Conservation (phyloP, 108 stramenopile species). For the Stephanodiscus triporus region DNA sequence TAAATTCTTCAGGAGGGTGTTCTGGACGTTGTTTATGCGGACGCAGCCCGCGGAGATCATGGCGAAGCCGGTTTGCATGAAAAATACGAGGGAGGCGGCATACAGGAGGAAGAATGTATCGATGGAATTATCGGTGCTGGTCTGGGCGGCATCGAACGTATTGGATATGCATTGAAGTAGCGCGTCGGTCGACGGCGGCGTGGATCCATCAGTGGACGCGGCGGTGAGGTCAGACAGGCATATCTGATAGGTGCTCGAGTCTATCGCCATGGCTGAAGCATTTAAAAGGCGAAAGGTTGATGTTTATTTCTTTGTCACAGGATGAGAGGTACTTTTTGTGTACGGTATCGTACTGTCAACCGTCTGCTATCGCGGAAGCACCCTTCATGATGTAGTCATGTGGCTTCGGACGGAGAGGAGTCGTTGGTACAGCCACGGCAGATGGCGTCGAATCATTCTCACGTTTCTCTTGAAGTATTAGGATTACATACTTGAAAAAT, state of each 20-base stretch:
- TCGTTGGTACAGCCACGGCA: no score
- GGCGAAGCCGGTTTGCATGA: slow-evolving; percentile 87
- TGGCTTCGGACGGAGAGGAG: no score
- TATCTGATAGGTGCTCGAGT: slow-evolving; percentile 6
- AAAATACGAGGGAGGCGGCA: slow-evolving; percentile 76
- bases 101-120: slow-evolving; percentile 70
- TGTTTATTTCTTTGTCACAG: no score
- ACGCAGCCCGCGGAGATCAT: slow-evolving; percentile 88
- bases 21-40: slow-evolving; percentile 85
- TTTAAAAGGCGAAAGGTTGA: neutral
- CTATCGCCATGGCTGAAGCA: neutral
- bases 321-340: no score
- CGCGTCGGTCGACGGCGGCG: slow-evolving; percentile 2
- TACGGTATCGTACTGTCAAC: no score
- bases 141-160: slow-evolving; percentile 5
- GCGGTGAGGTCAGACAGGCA: slow-evolving; percentile 7
- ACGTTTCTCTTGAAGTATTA: no score
- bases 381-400: no score
- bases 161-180: slow-evolving; percentile 46
- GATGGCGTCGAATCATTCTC: no score
- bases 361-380: no score
- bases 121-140: slow-evolving; percentile 15
- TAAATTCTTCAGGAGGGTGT: slow-evolving; percentile 90
- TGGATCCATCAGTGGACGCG: neutral
- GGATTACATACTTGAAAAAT: no score